Base-by-base conservation (phyloP, 2,329 filamentous ascomycete genomes). In the Alternaria gaisen region DNA sequence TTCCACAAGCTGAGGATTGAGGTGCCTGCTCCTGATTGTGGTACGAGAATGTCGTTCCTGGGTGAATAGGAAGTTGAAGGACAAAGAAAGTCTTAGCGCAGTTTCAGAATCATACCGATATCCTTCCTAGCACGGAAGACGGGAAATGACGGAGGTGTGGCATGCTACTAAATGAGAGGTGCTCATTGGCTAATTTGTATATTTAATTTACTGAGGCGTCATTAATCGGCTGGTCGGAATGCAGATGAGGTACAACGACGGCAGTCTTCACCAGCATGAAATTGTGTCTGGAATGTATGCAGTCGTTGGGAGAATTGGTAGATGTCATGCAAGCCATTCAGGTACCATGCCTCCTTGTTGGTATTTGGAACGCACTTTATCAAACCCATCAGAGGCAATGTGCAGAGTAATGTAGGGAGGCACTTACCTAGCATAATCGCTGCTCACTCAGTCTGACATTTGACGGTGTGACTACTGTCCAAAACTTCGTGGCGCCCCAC, bases 61-160 rank as follows among this genome's bases (percentile, higher is more conserved):
- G 20, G 12, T 4, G 24, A 20, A 41, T 42, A 12, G 10, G 4
- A 30, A 22, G 38, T 28, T 38, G 36, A 8, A 26, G 16, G 32
- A 34, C 34, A 36, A 54, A 44, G 32, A 20, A 20, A n/a, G 26
- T 18, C 34, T 46, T 52, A 52, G 58, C 58, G 53, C 46, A 5
- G 53, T 57, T 60, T 60, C 58, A 60, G 40, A 57, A 36, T 53
- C 40, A 52, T 52, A 57, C 58, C 53, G 30, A 53, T 52, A n/a
- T 42, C 44, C 36, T 44, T 46, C 18, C 32, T 55, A 40, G 53
- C 24, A 24, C 34, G 41, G 32, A 40, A 26, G n/a, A 18, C 8
- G 38, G 38, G 26, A 53, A 34, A 20, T 20, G 7, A 12, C 5
- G 34, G 36, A 30, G 30, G 30, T 18, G 18, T 34, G 22, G 46